A percentile compares a stretch with the other conserved stretches of the same genome.
Conservation (phyloP, 768 basidiomycete genomes). For the Agaricus bisporus region DNA sequence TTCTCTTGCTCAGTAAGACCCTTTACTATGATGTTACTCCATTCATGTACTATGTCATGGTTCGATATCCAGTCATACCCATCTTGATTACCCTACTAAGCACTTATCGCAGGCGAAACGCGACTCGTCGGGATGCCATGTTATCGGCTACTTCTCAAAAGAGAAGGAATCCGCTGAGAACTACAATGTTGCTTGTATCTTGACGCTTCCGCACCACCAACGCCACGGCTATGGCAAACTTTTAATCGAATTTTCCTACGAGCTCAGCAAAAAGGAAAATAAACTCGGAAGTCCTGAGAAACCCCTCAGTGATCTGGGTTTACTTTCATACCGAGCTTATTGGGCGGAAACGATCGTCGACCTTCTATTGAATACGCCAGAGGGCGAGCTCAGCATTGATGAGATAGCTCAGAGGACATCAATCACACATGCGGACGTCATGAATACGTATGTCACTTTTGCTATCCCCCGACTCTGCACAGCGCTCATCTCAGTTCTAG, state of each 20-base stretch:
- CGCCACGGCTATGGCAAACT: slow-evolving; percentile 93
- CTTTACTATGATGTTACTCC: slow-evolving; percentile 99
- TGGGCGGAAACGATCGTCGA: slow-evolving; percentile 98
- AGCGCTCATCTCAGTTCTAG: slow-evolving; percentile 33
- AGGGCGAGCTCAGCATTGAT: slow-evolving; percentile 85
- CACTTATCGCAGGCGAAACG: slow-evolving; percentile 53
- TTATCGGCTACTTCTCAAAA: slow-evolving; percentile 98
- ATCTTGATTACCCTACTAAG: slow-evolving; percentile 7
- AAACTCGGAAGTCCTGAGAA: slow-evolving; percentile 98
- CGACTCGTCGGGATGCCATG: slow-evolving; percentile 86
- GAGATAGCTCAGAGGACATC: slow-evolving; percentile 95
- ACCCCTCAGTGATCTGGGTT: slow-evolving; percentile 89
- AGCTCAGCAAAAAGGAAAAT: slow-evolving; percentile 92
- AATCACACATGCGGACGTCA: slow-evolving; percentile 92
- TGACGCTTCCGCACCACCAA: slow-evolving; percentile 98
- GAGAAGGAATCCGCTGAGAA: slow-evolving; percentile 98
- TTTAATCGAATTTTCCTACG: slow-evolving; percentile 97
- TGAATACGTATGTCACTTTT: slow-evolving; percentile 82
- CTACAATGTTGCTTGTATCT: slow-evolving; percentile 98
- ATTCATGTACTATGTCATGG: slow-evolving; percentile 99
- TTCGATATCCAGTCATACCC: slow-evolving; percentile 26
- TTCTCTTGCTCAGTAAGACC: slow-evolving; percentile 65
- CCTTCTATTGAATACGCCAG: slow-evolving; percentile 66
- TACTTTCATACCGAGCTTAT: slow-evolving; percentile 90
- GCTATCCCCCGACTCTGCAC: slow-evolving; percentile 4